Evolutionary conservation across 345 rosid genomes (phyloP).

Genomic region (Isatis tinctoria): DNA sequence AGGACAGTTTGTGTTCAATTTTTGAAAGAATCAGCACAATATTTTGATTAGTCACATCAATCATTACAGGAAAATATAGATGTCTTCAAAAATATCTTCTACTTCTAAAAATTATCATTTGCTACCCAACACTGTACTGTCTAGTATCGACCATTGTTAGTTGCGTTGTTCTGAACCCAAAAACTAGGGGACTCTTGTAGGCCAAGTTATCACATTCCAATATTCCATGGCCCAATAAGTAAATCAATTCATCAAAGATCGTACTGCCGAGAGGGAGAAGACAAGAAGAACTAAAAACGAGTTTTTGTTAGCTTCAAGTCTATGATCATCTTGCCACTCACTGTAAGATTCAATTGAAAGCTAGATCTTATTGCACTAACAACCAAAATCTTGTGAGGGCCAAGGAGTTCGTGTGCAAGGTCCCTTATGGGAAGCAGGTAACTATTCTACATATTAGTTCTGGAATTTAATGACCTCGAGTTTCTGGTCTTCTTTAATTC

Average conservation of each 20-base stretch:
- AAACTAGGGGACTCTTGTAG: neutral
- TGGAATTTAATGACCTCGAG: too few species aligned
- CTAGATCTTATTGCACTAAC: neutral
- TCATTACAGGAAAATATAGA: neutral
- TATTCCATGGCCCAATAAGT: neutral
- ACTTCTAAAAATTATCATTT: neutral
- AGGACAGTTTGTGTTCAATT: neutral
- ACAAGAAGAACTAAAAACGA: too few species aligned
- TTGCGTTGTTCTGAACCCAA: neutral
- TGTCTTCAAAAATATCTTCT: neutral
- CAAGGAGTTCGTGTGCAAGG: neutral
- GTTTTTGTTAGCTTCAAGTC: neutral
- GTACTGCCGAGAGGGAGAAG: too few species aligned
- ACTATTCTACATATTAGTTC: too few species aligned
- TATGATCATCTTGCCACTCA: neutral
- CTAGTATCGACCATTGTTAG: neutral
- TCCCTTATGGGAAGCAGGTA: too few species aligned
- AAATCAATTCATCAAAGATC: neutral
- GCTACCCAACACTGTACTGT: neutral
- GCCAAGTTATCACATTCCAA: neutral
- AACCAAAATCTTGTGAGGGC: neutral
- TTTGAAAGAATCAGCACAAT: neutral
- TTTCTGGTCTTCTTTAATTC: too few species aligned
- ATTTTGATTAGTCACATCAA: neutral
- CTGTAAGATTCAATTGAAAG: neutral